phyloP scores from a whole-genome alignment of 306 rosid species.

The Pterocarpus santalinus region DNA sequence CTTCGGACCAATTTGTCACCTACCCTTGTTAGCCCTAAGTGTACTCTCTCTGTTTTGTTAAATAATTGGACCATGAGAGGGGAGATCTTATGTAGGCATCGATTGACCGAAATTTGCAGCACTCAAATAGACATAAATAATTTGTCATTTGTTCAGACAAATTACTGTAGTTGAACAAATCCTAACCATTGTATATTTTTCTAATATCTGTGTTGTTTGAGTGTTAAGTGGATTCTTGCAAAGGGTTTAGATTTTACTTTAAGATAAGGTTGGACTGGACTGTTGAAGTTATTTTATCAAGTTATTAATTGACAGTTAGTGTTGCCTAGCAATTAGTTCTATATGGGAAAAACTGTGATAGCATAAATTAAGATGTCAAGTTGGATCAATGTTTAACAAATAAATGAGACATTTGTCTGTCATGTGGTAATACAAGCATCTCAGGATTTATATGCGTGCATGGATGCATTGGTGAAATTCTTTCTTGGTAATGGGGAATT shows the following conservation, averaged over 20 bases:
- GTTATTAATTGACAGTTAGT: conserved; percentile 21
- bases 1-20: conserved; percentile 16
- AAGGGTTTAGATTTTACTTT: conserved; percentile 17
- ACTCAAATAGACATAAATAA: conserved; percentile 7
- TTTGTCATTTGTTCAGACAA: neutral
- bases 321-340: conserved; percentile 17
- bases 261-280: neutral
- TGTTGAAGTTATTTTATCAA: neutral
- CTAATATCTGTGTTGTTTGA: neutral
- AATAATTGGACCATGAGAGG: neutral
- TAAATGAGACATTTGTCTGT: neutral
- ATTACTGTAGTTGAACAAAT: conserved; percentile 18
- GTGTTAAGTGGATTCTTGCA: conserved; percentile 1
- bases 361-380: conserved; percentile 29
- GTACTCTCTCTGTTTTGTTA: neutral
- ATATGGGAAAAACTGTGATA: conserved; percentile 17
- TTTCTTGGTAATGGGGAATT: conserved; percentile 13
- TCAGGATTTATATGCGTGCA: neutral
- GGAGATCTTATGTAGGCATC: neutral
- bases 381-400: conserved; percentile 8
- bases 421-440: neutral
- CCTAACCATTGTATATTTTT: neutral
- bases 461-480: neutral
- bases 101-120: neutral
- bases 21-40: conserved; percentile 14